phyloP scores from a whole-genome alignment of 768 basidiomycete species.

The Lentinula sp. region DNA sequence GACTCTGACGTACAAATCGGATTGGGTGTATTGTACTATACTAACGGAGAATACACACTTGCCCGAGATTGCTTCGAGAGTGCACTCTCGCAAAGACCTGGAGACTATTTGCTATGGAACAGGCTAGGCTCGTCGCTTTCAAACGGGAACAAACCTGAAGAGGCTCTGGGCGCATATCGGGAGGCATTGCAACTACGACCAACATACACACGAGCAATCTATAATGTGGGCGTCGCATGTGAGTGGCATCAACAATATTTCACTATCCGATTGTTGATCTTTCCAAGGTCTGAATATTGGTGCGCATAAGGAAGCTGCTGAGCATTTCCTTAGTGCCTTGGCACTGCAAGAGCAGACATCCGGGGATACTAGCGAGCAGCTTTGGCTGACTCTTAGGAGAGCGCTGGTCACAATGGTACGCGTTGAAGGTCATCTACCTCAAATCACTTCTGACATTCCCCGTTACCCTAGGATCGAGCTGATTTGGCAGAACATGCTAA shows the following conservation, averaged over 20 bases:
- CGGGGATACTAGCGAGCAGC: constrained; percentile 71
- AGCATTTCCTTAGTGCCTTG: constrained; percentile 88
- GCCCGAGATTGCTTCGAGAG: constrained; percentile 94
- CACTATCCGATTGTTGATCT: constrained; percentile 4
- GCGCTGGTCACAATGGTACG: constrained; percentile 77
- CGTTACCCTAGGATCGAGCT: constrained; percentile 52
- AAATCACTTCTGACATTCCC: neutral
- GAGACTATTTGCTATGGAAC: constrained; percentile 97
- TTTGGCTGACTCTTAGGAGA: constrained; percentile 87
- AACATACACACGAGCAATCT: constrained; percentile 94
- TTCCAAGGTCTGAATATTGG: constrained; percentile 87
- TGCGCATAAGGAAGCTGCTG: constrained; percentile 90
- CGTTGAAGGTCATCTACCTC: neutral
- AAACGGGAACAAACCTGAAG: constrained; percentile 91
- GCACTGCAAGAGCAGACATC: constrained; percentile 66
- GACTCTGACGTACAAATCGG: constrained; percentile 93
- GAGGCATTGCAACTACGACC: constrained; percentile 88
- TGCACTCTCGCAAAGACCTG: constrained; percentile 74
- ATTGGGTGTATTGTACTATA: constrained; percentile 90
- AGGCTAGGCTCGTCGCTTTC: constrained; percentile 90
- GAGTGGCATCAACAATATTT: constrained; percentile 24
- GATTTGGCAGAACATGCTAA: constrained; percentile 79
- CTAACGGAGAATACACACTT: constrained; percentile 75
- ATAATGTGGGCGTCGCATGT: constrained; percentile 98
- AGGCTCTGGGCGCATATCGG: constrained; percentile 84